Conservation (phyloP, 169 alveolate species). For the Plasmodium yoelii region DNA sequence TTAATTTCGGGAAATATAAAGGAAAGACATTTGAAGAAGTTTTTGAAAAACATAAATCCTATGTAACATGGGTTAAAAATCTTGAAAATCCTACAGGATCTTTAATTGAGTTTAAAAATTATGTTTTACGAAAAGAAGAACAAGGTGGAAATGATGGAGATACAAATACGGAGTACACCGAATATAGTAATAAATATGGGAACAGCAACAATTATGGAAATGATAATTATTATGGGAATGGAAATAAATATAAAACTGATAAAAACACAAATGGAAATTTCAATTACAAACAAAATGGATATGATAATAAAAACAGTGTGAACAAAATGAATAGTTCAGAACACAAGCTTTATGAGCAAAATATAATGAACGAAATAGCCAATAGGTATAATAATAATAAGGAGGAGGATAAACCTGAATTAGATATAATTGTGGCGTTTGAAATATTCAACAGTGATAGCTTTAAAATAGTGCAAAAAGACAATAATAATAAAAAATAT, state of each 20-base stretch:
- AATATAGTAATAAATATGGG: not conserved
- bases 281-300: not conserved
- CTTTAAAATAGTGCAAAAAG: conserved; percentile 66
- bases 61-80: conserved; percentile 80
- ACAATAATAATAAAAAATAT: conserved; percentile 60
- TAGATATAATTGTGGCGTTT: conserved; percentile 64
- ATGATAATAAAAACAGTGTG: not conserved
- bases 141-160: not conserved
- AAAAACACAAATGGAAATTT: not conserved
- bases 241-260: conserved; percentile 12
- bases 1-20: conserved; percentile 82
- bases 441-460: conserved; percentile 50
- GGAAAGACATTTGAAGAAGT: conserved; percentile 86
- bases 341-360: conserved; percentile 18
- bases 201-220: not conserved
- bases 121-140: conserved; percentile 39
- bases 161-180: not conserved
- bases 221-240: not conserved
- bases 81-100: conserved; percentile 80
- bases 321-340: conserved; percentile 63
- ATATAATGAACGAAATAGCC: conserved; percentile 34
- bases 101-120: conserved; percentile 77
- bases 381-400: conserved; percentile 26
- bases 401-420: conserved; percentile 38
- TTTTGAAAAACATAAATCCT: conserved; percentile 73